Percentiles rank a stretch among this genome's conserved stretches.
phyloP scores from a whole-genome alignment of 2,329 filamentous ascomycete genomes.

The Furcasterigmium furcatum region DNA sequence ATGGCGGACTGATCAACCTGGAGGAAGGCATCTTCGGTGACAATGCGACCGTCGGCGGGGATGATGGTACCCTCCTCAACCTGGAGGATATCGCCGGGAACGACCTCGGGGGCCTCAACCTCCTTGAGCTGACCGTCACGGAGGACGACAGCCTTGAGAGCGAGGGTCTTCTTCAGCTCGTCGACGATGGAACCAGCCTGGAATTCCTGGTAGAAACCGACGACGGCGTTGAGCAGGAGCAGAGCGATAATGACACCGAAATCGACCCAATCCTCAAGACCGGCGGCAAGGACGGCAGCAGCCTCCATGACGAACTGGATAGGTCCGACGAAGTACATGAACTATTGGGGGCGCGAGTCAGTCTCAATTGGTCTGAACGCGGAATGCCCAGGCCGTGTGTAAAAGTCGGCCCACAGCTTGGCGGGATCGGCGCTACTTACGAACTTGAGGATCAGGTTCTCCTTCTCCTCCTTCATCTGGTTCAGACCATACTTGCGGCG shows the following conservation, averaged over 20 bases:
- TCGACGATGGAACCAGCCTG: slow-evolving; percentile 89
- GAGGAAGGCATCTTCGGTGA: slow-evolving; percentile 79
- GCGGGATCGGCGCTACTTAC: slow-evolving; percentile 11
- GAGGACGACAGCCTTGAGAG: slow-evolving; percentile 82
- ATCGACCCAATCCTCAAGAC: slow-evolving; percentile 87
- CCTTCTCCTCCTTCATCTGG: slow-evolving; percentile 88
- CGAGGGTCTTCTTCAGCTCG: slow-evolving; percentile 85
- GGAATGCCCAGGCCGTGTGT: background rate
- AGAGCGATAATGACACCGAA: slow-evolving; percentile 88
- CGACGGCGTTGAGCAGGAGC: slow-evolving; percentile 77
- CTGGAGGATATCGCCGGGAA: slow-evolving; percentile 86
- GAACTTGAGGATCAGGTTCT: slow-evolving; percentile 83
- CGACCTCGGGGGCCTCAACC: slow-evolving; percentile 78
- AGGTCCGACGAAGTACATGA: slow-evolving; percentile 79
- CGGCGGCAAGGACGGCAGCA: slow-evolving; percentile 76
- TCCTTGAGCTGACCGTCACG: slow-evolving; percentile 77
- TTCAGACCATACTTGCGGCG: slow-evolving; percentile 75
- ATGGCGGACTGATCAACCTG: slow-evolving; percentile 92
- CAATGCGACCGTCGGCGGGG: slow-evolving; percentile 83
- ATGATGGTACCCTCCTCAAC: slow-evolving; percentile 92
- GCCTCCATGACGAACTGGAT: slow-evolving; percentile 94
- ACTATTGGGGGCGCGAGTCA: background rate
- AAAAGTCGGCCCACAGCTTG: background rate
- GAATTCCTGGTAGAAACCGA: slow-evolving; percentile 87
- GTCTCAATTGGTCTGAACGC: background rate